A percentile compares a stretch with the other conserved stretches of the same genome.
Conservation (phyloP, 2,329 filamentous ascomycete species). For the Ophiostoma pallidulum region DNA sequence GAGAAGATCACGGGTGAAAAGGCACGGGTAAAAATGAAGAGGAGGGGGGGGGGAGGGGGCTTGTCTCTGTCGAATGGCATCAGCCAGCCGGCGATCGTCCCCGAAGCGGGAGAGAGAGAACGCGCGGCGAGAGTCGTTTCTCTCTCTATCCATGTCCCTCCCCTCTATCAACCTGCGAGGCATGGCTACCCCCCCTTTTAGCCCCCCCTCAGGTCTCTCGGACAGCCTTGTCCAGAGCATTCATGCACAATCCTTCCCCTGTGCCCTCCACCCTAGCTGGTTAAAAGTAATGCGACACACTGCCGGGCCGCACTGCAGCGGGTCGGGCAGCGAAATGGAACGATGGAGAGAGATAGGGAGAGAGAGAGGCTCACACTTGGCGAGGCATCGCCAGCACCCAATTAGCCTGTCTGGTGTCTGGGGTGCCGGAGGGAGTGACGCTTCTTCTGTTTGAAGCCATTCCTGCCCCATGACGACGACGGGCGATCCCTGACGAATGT, state of each 20-base stretch:
- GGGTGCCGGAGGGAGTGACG: too few species aligned
- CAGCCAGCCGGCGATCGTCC: too few species aligned
- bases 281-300: constrained; percentile 8
- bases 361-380: not conserved
- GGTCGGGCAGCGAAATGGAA: not conserved
- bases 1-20: too few species aligned
- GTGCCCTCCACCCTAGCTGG: not conserved
- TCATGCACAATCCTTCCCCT: constrained; percentile 7
- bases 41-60: too few species aligned
- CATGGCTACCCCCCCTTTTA: not conserved
- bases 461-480: too few species aligned
- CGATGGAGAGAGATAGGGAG: not conserved
- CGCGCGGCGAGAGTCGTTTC: too few species aligned
- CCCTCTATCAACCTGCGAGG: too few species aligned
- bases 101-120: too few species aligned
- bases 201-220: not conserved
- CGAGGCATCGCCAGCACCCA: not conserved
- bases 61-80: too few species aligned
- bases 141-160: not conserved
- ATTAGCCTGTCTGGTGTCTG: not conserved
- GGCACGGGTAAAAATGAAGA: too few species aligned
- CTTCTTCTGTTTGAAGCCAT: too few species aligned
- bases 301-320: constrained; percentile 1
- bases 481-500: too few species aligned
- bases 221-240: constrained; percentile 6